Evolutionary conservation across 768 basidiomycete species (phyloP), one percentile per base, ranked within the genome.

Genomic region (Pleurotus tuber-regium): DNA sequence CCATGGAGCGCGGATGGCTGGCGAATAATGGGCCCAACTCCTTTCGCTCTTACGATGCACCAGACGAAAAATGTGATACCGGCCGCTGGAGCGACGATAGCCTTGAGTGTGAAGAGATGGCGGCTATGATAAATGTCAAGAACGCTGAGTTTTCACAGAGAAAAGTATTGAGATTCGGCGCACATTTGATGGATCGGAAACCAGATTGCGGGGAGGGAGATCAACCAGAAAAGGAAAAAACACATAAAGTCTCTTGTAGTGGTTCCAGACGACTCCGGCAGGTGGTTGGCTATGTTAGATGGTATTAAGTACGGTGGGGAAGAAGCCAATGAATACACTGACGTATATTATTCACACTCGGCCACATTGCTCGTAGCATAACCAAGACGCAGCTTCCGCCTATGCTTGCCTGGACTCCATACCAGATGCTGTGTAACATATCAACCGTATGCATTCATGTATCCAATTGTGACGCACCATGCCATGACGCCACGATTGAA

Each of bases 141-240:
- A 55, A 33, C 46, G 36, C 8, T 54, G 3, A 18, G 7, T 10
- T 31, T 52, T 40, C 49, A 56, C 42, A 28, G 48, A 55, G 54
- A 53, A 52, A 42, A 18, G 30, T 52, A 25, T 35, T 18, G 26
- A 19, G 28, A 28, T n/a, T 19, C 40, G 49, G 68, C 80, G 52
- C 64, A 86, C 85, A 89, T 86, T 61, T 86, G 78, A 71, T 92
- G 88, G 42, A 91, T 82, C 9, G 87, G 89, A 57, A 89, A 85
- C 86, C 86, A 90, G 58, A 91, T 84, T 14, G 84, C 83, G 7
- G 87, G 88, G 25, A 92, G 77, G 26, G 83, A 87, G 31, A 89
- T 75, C 23, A 91, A 69, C 85, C 88, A 92, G 74, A 92, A 94
- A 52, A 93, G 73, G 75, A 93, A 86, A 79, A 93, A 93, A 57